Conservation (phyloP, 129 eudicot species). For the Lonicera japonica region DNA sequence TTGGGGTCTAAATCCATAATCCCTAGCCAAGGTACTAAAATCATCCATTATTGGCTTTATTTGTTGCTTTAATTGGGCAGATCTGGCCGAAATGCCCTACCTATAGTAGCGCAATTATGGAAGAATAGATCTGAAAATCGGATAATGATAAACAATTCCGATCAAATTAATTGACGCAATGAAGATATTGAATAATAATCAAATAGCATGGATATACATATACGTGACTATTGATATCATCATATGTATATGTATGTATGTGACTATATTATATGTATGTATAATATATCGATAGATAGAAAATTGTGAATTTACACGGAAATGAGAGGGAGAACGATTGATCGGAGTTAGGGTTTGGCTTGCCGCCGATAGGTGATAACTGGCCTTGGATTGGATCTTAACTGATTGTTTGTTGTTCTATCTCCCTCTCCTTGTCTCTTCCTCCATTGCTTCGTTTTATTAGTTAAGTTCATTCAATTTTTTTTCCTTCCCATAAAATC, state of each 20-base stretch:
- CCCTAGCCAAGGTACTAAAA: conserved; percentile 65
- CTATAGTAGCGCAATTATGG: not conserved
- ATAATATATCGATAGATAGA: too few relatives aligned
- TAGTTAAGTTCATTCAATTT: too few relatives aligned
- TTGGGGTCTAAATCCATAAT: conserved; percentile 62
- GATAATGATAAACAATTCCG: not conserved
- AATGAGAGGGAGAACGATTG: not conserved
- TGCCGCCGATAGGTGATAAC: not conserved
- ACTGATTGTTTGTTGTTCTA: too few relatives aligned
- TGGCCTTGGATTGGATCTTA: too few relatives aligned
- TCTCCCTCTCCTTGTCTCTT: too few relatives aligned
- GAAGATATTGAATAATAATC: too few relatives aligned
- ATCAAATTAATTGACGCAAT: too few relatives aligned
- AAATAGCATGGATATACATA: not conserved
- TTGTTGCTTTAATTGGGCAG: conserved; percentile 16
- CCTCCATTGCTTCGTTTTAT: too few relatives aligned
- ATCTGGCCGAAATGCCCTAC: conserved; percentile 28
- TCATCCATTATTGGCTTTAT: conserved; percentile 47
- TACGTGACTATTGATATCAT: too few relatives aligned
- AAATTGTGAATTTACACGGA: not conserved
- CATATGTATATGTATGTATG: not conserved
- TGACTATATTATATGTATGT: too few relatives aligned
- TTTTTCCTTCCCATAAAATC: too few relatives aligned
- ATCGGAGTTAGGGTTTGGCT: conserved; percentile 8
- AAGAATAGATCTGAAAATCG: not conserved